Evolutionary conservation across 768 basidiomycete genomes (phyloP), one percentile per base, ranked within the genome.

Genomic region (Psilocybe cubensis): DNA sequence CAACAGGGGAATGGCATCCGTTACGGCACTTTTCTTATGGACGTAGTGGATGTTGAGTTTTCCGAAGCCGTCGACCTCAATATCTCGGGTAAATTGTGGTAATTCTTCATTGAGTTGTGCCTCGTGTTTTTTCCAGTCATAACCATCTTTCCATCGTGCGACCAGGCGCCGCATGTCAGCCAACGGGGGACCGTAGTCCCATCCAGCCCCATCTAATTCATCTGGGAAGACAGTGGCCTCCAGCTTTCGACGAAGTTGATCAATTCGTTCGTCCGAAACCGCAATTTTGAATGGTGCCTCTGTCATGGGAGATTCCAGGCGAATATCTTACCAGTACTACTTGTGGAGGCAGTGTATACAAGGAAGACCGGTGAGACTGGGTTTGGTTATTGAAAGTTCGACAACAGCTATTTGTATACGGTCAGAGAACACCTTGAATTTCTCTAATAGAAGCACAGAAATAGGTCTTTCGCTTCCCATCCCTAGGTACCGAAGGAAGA

Each of bases 71-170:
- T 79, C 78, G 1, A 86, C 77, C 1, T 73, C 67, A 27, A 87
- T 76, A 35, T 82, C 78, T 17, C 76, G 67, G 0, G 79, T 85
- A 64, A 82, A 87, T 69, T 85, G 83, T 1, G 84, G 82, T 1
- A 88, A 58, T 43, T 78, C 75, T 1, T 68, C 66, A 61, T 88
- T 87, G 56, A 88, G 69, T 17, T 65, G 67, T 0, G 70, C 73
- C 64, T 88, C 85, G 12, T 82, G 67, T 52, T 70, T 77, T 56
- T 77, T 72, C 85, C 87, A 88, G 69, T 86, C 78, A 58, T 81
- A 86, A 0, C 75, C 79, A 51, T 74, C 66, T 62, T 72, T 75
- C 86, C 86, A 88, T 40, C 75, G 71, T 3, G 69, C 70, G 0
- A 77, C 72, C 1, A 88, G 75, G 4, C 83, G 76, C 50, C 76